A percentile compares a stretch with the other conserved stretches of the same genome.
Evolutionary conservation across 495 filamentous ascomycete species (phyloP).

Genomic region (Staphylotrichum tortipilum): DNA sequence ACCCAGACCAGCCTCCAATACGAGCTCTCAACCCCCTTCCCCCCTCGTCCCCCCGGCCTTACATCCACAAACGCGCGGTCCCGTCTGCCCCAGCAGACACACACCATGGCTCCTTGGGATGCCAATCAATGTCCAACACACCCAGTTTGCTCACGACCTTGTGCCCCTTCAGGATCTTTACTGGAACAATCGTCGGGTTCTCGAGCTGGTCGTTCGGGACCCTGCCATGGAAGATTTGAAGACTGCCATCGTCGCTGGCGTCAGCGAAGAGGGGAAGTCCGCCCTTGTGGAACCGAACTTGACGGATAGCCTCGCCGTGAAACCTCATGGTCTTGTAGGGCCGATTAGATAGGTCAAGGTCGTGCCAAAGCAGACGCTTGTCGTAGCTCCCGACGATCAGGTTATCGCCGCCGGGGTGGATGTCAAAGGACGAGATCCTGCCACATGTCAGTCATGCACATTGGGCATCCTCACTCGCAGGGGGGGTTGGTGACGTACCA

Average conservation of each 20-base stretch:
- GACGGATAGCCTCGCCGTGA: slow-evolving; percentile 81
- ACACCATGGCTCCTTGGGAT: slow-evolving; percentile 83
- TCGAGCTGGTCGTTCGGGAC: slow-evolving; percentile 90
- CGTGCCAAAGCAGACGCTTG: slow-evolving; percentile 89
- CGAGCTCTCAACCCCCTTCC: background rate
- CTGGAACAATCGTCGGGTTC: slow-evolving; percentile 89
- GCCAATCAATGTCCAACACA: slow-evolving; percentile 92
- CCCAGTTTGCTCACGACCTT: slow-evolving; percentile 71
- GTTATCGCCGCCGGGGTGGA: slow-evolving; percentile 90
- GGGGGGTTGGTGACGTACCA: slow-evolving; percentile 16
- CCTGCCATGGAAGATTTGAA: slow-evolving; percentile 95
- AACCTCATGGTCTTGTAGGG: slow-evolving; percentile 96
- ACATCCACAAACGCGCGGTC: slow-evolving; percentile 47
- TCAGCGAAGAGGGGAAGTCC: slow-evolving; percentile 85
- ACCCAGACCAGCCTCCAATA: background rate
- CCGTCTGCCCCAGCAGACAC: slow-evolving; percentile 93
- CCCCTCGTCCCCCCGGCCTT: slow-evolving; percentile 1
- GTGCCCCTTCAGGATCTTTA: slow-evolving; percentile 90
- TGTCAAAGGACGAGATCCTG: slow-evolving; percentile 89
- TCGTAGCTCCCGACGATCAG: slow-evolving; percentile 91
- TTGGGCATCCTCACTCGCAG: background rate
- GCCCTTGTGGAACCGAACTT: slow-evolving; percentile 76
- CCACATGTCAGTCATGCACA: slow-evolving; percentile 4
- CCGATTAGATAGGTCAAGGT: slow-evolving; percentile 79
- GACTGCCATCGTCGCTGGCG: slow-evolving; percentile 81